Base-by-base conservation (phyloP, 768 basidiomycete genomes). In the Russula ochroleuca region DNA sequence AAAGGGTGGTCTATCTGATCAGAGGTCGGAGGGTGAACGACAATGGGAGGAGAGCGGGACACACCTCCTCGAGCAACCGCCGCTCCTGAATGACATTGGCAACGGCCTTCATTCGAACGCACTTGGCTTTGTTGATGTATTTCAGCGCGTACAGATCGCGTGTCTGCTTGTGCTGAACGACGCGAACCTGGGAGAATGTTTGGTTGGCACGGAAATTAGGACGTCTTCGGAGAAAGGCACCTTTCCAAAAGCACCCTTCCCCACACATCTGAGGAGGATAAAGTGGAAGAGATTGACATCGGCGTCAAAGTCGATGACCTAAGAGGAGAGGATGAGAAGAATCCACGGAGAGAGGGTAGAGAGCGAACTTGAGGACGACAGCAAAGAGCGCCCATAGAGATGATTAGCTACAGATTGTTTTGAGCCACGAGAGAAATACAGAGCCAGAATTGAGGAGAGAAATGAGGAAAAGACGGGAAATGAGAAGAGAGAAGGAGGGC, bases 161-260 rank as follows among this genome's bases (percentile, higher is more conserved):
- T n/a, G 94, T 91, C 75, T 98, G 92, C 73, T 98, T 99, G 79
- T 98, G 97, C 76, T 99, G 96, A 8, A 99, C 97, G 64, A 99
- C 96, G 49, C 97, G 90, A 78, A 99, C 96, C 96, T 98, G 68
- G 57, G 23, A 54, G 61, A 62, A 70, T 33, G 10, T 48, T 55
- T 50, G 31, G 49, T 59, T 35, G 11, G n/a, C 45, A 56, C 48
- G 40, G 40, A 23, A 10, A 31, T 23, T 17, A 25, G 70, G 68
- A 51, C 61, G 21, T 70, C 62, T 23, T 49, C 41, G 43, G n/a
- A 41, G 25, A 33, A 25, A 33, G 53, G 19, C 38, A 94, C 96
- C 86, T 99, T 98, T 73, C 96, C 96, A 75, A 99, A 98, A 1
- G 96, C 96, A 56, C 96, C 96, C 75, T 98, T 98, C 23, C 96